Evolutionary conservation across 2,329 filamentous ascomycete species (phyloP).

Genomic region (Beauveria brongniartii): DNA sequence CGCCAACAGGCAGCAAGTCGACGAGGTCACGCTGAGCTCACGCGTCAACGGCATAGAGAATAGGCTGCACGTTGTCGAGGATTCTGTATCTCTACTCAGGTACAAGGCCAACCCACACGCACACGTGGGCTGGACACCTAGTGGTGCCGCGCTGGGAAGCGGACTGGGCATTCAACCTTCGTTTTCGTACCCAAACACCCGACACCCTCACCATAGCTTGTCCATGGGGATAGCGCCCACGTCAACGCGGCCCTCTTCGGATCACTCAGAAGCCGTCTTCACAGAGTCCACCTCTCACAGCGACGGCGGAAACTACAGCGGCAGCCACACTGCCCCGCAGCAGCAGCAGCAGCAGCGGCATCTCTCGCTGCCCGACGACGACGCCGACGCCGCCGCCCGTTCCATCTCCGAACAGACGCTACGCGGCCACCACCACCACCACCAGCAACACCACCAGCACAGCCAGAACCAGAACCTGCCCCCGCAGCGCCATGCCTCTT

Average conservation of each 20-base stretch:
- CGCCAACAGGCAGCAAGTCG: not conserved
- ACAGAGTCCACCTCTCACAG: not conserved
- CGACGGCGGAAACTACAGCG: not conserved
- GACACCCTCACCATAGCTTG: not conserved
- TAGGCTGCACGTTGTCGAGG: conserved; percentile 2
- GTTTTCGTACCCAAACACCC: not conserved
- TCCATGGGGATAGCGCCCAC: conserved; percentile 9
- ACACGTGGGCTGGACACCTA: not conserved
- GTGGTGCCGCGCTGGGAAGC: not conserved
- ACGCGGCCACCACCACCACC: not conserved
- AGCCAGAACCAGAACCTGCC: conserved; percentile 14
- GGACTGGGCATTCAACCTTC: not conserved
- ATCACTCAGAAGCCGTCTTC: not conserved
- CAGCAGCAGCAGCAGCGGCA: not conserved
- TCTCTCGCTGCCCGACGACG: too few relatives aligned
- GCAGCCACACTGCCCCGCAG: not conserved
- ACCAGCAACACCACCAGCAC: not conserved
- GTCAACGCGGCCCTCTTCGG: not conserved
- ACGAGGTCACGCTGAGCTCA: not conserved
- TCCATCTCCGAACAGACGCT: conserved; percentile 27
- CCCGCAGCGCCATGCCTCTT: conserved; percentile 22
- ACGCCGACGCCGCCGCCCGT: conserved; percentile 15
- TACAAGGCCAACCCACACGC: conserved; percentile 4
- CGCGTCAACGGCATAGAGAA: conserved; percentile 8
- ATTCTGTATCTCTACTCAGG: not conserved